phyloP scores from a whole-genome alignment of 2,329 filamentous ascomycete species.

The Fusarium duplospermum region DNA sequence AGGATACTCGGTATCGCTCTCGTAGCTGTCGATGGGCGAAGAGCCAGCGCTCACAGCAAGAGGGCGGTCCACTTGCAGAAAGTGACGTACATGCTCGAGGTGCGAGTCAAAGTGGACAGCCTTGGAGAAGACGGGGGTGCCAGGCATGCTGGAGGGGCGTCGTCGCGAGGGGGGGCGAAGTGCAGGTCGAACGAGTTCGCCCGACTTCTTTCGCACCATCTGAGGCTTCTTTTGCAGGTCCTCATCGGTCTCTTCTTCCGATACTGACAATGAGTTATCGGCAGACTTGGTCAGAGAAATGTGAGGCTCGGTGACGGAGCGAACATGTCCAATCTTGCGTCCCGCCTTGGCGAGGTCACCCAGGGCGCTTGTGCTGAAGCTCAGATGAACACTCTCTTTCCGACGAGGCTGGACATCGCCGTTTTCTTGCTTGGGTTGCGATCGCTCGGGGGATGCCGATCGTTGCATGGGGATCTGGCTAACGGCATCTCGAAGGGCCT shows the following conservation, averaged over 20 bases:
- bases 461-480: slow-evolving; percentile 73
- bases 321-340: slow-evolving; percentile 61
- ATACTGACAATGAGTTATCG: slow-evolving; percentile 62
- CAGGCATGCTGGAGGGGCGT: slow-evolving; percentile 95
- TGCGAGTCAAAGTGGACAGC: slow-evolving; percentile 99
- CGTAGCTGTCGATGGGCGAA: slow-evolving; percentile 89
- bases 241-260: slow-evolving; percentile 73
- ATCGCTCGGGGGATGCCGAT: slow-evolving; percentile 60
- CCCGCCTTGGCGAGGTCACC: slow-evolving; percentile 54
- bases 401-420: slow-evolving; percentile 59
- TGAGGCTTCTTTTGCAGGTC: slow-evolving; percentile 77
- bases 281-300: slow-evolving; percentile 59
- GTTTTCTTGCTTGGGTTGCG: slow-evolving; percentile 49
- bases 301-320: slow-evolving; percentile 67
- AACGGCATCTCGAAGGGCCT: slow-evolving; percentile 84
- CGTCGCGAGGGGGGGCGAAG: slow-evolving; percentile 82
- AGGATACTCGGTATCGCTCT: slow-evolving; percentile 90
- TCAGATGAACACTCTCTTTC: slow-evolving; percentile 55
- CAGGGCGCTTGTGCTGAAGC: slow-evolving; percentile 60
- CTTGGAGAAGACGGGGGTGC: slow-evolving; percentile 94
- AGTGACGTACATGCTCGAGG: slow-evolving; percentile 95
- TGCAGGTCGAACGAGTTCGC: slow-evolving; percentile 93
- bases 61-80: slow-evolving; percentile 91
- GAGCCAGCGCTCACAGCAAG: slow-evolving; percentile 96
- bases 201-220: slow-evolving; percentile 98